These are phyloP conservation scores for Eleusine coracana DNA, from an alignment of 176 grass and related monocot genomes.

Conservation along the genomic window DNA sequence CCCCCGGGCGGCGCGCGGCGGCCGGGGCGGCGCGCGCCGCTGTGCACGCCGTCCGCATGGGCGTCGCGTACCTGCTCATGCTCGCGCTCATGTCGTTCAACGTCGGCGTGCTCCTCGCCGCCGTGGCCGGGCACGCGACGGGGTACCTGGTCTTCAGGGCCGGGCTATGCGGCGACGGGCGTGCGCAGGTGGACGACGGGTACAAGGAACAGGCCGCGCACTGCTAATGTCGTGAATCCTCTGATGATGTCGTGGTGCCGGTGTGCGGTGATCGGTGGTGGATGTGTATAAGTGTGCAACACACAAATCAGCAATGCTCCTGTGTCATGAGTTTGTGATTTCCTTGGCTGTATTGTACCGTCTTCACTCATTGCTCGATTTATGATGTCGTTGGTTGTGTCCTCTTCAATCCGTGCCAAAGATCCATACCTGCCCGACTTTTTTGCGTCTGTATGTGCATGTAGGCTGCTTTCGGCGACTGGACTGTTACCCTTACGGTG, in stretches of 20 bases:
- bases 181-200: conserved; percentile 36
- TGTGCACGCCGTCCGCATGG: conserved; percentile 58
- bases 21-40: conserved; percentile 38
- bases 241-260: background rate
- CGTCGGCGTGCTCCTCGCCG: conserved; percentile 65
- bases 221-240: conserved; percentile 20
- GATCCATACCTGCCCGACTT: no score
- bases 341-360: background rate
- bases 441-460: background rate
- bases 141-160: conserved; percentile 59
- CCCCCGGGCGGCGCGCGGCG: background rate
- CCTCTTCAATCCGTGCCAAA: background rate
- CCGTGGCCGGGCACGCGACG: conserved; percentile 54
- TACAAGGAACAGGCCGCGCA: conserved; percentile 5
- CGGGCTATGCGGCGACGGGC: conserved; percentile 38
- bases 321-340: background rate
- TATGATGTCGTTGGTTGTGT: background rate
- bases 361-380: background rate
- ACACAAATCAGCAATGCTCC: background rate
- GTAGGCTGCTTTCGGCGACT: background rate
- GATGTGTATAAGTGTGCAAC: background rate
- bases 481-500: background rate
- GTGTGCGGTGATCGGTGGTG: background rate
- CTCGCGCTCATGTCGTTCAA: conserved; percentile 98
- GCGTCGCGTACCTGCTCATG: conserved; percentile 74